Evolutionary conservation across 192 early-diverging fungal genomes (phyloP).

Genomic region (Podochytrium sp.): DNA sequence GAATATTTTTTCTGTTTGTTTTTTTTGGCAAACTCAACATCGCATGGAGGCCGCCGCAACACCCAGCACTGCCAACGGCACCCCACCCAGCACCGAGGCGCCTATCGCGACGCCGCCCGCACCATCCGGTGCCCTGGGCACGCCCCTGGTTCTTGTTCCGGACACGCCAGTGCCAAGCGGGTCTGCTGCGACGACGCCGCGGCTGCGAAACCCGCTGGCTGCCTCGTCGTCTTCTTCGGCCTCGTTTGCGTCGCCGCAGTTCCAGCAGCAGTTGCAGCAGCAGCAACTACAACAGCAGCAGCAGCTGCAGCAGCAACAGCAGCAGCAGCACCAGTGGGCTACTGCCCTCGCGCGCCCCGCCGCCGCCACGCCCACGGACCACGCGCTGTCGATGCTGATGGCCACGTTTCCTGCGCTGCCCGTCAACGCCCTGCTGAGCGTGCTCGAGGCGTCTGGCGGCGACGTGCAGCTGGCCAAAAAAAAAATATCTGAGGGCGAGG

Average conservation of each 20-base stretch:
- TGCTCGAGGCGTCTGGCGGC: neutral
- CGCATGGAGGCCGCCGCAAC: too few species aligned
- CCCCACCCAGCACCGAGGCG: too few species aligned
- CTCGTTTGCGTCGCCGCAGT: neutral
- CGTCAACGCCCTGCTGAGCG: neutral
- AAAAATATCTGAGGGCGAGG: neutral
- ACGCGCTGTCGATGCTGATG: constrained; percentile 20
- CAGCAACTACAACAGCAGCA: neutral
- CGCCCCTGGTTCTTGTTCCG: constrained; percentile 2
- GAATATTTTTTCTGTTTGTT: too few species aligned
- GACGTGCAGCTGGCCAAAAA: neutral
- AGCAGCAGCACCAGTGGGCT: neutral
- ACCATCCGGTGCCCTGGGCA: too few species aligned
- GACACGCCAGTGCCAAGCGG: neutral
- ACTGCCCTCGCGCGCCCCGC: neutral
- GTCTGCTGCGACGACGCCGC: neutral
- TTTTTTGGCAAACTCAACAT: too few species aligned
- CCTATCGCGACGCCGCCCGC: too few species aligned
- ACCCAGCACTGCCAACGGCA: too few species aligned
- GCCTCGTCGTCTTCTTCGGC: neutral
- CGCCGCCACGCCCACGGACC: too few species aligned
- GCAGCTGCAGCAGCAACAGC: neutral
- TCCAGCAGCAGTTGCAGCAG: neutral
- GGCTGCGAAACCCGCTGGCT: neutral
- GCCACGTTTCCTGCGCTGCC: constrained; percentile 9